Conservation (phyloP, 2,329 filamentous ascomycete genomes). For the Calonectria hongkongensis region DNA sequence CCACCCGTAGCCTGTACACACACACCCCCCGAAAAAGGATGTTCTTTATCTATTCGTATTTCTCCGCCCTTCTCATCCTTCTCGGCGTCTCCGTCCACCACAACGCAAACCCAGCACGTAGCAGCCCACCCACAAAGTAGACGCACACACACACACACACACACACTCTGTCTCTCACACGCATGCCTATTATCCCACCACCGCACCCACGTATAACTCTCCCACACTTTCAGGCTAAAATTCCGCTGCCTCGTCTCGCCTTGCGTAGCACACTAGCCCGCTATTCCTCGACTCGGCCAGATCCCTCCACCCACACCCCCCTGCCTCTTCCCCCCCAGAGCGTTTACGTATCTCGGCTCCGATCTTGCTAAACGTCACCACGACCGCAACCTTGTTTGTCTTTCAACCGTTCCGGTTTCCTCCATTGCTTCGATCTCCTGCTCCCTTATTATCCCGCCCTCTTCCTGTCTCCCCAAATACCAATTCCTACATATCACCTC, state of each 20-base stretch:
- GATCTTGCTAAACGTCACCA: slow-evolving; percentile 37
- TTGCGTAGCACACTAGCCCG: slow-evolving; percentile 22
- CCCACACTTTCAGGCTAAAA: slow-evolving; percentile 37
- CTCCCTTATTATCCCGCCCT: slow-evolving; percentile 25
- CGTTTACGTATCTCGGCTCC: slow-evolving; percentile 36
- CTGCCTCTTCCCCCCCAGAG: slow-evolving; percentile 21
- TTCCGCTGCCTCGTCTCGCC: slow-evolving; percentile 33
- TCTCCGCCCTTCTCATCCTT: slow-evolving; percentile 28
- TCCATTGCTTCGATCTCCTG: slow-evolving; percentile 31
- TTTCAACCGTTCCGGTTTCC: slow-evolving; percentile 31
- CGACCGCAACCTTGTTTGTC: slow-evolving; percentile 29
- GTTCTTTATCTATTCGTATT: slow-evolving; percentile 28
- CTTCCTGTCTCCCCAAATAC: neutral
- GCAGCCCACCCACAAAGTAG: slow-evolving; percentile 28
- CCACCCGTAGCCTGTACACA: neutral
- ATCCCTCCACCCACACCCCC: neutral
- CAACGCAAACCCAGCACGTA: slow-evolving; percentile 1
- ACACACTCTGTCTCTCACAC: slow-evolving; percentile 1
- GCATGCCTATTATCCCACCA: neutral
- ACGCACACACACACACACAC: slow-evolving; percentile 20
- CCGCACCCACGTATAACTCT: slow-evolving; percentile 3
- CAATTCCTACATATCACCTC: slow-evolving; percentile 18
- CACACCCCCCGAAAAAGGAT: neutral
- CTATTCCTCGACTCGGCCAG: slow-evolving; percentile 3
- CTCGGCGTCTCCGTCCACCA: slow-evolving; percentile 31